These are phyloP conservation scores for Colletotrichum karsti DNA, from an alignment of 2,329 filamentous ascomycete genomes.

Conservation along the genomic window DNA sequence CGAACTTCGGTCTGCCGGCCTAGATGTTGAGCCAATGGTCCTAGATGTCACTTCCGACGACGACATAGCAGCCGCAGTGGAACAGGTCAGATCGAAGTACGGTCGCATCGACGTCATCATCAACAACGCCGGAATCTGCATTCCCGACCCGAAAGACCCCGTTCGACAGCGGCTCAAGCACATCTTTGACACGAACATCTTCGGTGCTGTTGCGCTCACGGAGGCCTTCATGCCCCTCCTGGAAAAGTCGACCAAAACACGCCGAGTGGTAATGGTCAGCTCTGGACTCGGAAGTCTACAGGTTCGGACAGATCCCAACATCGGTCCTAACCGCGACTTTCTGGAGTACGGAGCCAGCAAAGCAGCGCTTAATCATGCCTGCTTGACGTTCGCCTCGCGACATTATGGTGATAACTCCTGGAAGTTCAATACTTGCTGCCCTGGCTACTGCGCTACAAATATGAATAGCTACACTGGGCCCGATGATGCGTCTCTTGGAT, in stretches of 20 bases:
- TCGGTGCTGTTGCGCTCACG: constrained; percentile 63
- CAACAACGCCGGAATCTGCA: constrained; percentile 70
- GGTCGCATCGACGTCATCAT: constrained; percentile 66
- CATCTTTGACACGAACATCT: constrained; percentile 69
- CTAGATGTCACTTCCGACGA: constrained; percentile 64
- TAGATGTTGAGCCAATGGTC: constrained; percentile 41
- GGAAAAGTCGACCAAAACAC: constrained; percentile 28
- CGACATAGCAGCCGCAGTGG: constrained; percentile 40
- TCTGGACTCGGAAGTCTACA: constrained; percentile 13
- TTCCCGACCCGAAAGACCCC: constrained; percentile 58
- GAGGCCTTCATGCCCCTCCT: constrained; percentile 46
- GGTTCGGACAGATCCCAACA: background rate
- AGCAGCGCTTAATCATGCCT: constrained; percentile 18
- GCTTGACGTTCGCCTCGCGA: constrained; percentile 7
- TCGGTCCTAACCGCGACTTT: background rate
- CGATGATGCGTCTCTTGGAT: constrained; percentile 18
- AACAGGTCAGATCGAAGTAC: constrained; percentile 54
- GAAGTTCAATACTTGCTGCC: constrained; percentile 25
- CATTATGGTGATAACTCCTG: background rate
- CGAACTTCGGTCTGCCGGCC: background rate
- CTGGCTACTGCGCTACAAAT: constrained; percentile 17
- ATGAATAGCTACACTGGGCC: constrained; percentile 4
- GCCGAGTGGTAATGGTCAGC: constrained; percentile 13
- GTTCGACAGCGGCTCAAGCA: constrained; percentile 55
- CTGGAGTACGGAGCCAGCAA: constrained; percentile 23